Conservation (phyloP, 257 asterid species). For the Lycium ferocissimum region DNA sequence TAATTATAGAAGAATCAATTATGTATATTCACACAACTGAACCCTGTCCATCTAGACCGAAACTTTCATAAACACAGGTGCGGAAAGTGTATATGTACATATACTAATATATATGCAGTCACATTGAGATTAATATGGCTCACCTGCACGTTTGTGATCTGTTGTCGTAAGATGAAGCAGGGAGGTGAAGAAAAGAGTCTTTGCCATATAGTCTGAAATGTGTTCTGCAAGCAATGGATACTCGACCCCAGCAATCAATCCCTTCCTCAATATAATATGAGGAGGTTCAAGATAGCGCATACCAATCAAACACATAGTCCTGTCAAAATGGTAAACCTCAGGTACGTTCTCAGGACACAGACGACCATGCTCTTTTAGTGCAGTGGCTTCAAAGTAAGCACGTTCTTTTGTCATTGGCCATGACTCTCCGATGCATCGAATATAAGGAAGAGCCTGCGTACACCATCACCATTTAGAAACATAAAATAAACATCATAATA, state of each 20-base stretch:
- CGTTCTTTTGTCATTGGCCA: constrained; percentile 99
- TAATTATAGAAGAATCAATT: background rate
- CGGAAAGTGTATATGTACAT: background rate
- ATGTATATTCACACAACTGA: background rate
- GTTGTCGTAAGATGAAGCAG: constrained; percentile 86
- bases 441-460: constrained; percentile 89
- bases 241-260: constrained; percentile 82
- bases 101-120: background rate
- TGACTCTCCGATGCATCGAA: constrained; percentile 94
- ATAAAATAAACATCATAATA: background rate
- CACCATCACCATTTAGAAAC: constrained; percentile 30
- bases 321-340: constrained; percentile 92
- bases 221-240: constrained; percentile 91
- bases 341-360: constrained; percentile 86
- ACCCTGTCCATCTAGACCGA: background rate
- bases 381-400: constrained; percentile 79
- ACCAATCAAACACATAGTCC: constrained; percentile 85
- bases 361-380: constrained; percentile 73
- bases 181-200: constrained; percentile 84
- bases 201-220: constrained; percentile 83
- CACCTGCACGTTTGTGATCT: constrained; percentile 89
- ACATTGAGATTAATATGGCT: background rate
- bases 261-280: constrained; percentile 89
- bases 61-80: background rate
- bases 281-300: constrained; percentile 97